These are phyloP conservation scores for Cenchrus fungigraminus DNA, from an alignment of 176 grass and related monocot species.

Conservation along the genomic window DNA sequence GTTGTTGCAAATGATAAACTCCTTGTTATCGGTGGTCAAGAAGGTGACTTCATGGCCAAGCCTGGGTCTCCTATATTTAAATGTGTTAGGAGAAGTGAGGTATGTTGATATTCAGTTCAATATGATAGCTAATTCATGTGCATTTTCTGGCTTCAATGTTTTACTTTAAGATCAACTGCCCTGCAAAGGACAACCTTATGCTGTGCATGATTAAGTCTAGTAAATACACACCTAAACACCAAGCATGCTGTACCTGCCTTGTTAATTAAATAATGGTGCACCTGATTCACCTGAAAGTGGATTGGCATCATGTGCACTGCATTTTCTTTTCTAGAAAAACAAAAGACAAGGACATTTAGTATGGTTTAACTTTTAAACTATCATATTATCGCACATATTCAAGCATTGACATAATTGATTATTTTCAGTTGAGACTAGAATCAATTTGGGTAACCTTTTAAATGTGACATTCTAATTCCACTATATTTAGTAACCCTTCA, in stretches of 20 bases:
- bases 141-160: background rate
- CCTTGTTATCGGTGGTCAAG: conserved; percentile 93
- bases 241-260: background rate
- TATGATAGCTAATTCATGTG: conserved; percentile 7
- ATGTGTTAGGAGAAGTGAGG: conserved; percentile 93
- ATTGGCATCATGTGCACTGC: background rate
- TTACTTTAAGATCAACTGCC: background rate
- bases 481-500: conserved; percentile 14
- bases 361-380: conserved; percentile 22
- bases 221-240: conserved; percentile 22
- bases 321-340: background rate
- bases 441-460: conserved; percentile 3
- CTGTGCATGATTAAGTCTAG: background rate
- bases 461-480: conserved; percentile 9
- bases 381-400: background rate
- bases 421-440: conserved; percentile 5
- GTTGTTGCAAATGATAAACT: conserved; percentile 96
- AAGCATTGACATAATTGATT: background rate
- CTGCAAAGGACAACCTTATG: background rate
- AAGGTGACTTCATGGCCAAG: conserved; percentile 99
- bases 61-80: conserved; percentile 99
- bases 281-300: conserved; percentile 17
- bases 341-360: background rate
- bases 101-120: conserved; percentile 44
- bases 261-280: background rate